A percentile compares a stretch with the other conserved stretches of the same genome.
Evolutionary conservation across 2,329 filamentous ascomycete genomes (phyloP).

Genomic region (Phoma sp.): DNA sequence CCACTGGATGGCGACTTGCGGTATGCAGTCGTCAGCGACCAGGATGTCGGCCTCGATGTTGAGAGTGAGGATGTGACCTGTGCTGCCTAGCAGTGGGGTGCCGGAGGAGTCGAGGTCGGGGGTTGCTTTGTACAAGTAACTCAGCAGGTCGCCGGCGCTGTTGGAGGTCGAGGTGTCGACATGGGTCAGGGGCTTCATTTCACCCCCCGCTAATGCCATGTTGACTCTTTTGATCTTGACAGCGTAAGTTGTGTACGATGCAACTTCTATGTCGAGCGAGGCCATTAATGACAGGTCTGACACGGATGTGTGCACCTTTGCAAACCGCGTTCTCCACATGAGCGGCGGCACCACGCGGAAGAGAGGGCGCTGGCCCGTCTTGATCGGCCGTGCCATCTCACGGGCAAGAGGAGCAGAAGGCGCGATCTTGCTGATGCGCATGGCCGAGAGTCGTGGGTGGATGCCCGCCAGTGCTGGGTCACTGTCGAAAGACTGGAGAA

Average conservation of each 20-base stretch:
- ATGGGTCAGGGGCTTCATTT: constrained; percentile 58
- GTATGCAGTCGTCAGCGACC: constrained; percentile 63
- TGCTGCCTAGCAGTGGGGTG: constrained; percentile 53
- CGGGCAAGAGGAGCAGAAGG: constrained; percentile 67
- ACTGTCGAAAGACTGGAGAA: constrained; percentile 74
- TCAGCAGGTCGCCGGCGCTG: constrained; percentile 75
- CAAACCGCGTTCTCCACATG: constrained; percentile 75
- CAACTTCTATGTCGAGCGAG: constrained; percentile 76
- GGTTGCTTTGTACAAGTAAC: constrained; percentile 72
- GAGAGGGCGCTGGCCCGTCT: constrained; percentile 66
- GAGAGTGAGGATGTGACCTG: constrained; percentile 58
- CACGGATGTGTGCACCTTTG: constrained; percentile 66
- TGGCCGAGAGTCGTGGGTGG: constrained; percentile 71
- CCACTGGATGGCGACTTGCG: constrained; percentile 70
- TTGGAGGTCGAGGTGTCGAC: constrained; percentile 65
- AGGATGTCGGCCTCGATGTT: constrained; percentile 66
- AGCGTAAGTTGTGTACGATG: constrained; percentile 70
- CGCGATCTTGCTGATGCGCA: constrained; percentile 75
- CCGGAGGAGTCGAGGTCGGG: constrained; percentile 51
- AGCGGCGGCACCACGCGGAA: constrained; percentile 71
- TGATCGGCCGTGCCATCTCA: constrained; percentile 68
- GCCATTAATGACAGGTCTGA: constrained; percentile 64
- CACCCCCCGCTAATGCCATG: constrained; percentile 64
- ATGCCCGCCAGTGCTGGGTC: constrained; percentile 68
- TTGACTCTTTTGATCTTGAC: constrained; percentile 66